These are phyloP conservation scores for Pichia sp. DNA, from an alignment of 1,139 yeast genomes.

Conservation along the genomic window DNA sequence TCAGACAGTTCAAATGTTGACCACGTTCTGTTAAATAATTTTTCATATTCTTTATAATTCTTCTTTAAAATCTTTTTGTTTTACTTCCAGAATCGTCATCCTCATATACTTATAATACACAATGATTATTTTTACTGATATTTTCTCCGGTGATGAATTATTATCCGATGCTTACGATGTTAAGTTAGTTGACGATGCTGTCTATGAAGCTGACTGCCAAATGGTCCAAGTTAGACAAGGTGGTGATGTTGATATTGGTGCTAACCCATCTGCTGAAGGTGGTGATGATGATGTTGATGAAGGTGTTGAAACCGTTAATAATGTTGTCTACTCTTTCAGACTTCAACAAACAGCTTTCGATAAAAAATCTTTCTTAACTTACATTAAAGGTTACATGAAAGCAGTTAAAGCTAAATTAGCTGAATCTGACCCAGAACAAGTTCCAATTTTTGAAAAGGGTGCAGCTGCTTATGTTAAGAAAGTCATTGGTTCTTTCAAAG, in stretches of 20 bases:
- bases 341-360: conserved; percentile 92
- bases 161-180: conserved; percentile 95
- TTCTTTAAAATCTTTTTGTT: neutral
- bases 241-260: conserved; percentile 96
- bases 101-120: neutral
- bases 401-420: conserved; percentile 80
- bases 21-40: no score
- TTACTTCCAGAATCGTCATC: neutral
- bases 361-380: conserved; percentile 93
- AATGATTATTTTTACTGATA: conserved; percentile 49
- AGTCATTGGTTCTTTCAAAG: conserved; percentile 89
- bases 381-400: conserved; percentile 99
- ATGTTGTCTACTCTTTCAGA: conserved; percentile 97
- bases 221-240: conserved; percentile 79
- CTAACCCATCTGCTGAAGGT: conserved; percentile 98
- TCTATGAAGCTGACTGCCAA: conserved; percentile 94
- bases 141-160: conserved; percentile 91
- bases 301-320: conserved; percentile 86
- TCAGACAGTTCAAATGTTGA: no score
- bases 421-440: conserved; percentile 81
- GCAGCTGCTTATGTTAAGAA: conserved; percentile 94
- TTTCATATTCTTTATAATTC: no score
- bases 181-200: conserved; percentile 79
- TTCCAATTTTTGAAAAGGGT: conserved; percentile 91
- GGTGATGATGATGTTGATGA: conserved; percentile 81